Evolutionary conservation across 2,329 filamentous ascomycete genomes (phyloP), one percentile per base, ranked within the genome.

Genomic region (Penicillium sp.): DNA sequence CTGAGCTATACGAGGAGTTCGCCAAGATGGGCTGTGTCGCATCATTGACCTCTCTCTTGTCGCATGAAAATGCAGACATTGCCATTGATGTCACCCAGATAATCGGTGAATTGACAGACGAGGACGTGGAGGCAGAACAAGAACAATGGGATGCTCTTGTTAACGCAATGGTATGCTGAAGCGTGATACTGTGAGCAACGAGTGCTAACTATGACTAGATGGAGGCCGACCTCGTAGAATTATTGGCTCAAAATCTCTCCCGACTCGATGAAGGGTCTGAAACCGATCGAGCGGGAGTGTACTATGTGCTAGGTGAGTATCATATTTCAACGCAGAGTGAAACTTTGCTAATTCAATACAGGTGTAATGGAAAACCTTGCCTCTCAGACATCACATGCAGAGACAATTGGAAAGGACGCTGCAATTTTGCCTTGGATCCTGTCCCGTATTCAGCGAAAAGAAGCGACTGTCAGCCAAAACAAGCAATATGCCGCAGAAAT

Each of bases 41-140:
- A 5, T 92, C 88, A 52, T 75, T 99, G 48, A 90, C 96, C 1
- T 84, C 87, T 2, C 75, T 99, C 50, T 78, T 99, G 46, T 88
- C 93, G 16, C 94, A 99, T 71, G 94, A 99, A 67, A 99, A 99
- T 71, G 93, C 92, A 0, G 94, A 99, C 69, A 95, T 99, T 61
- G 91, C 94, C 11, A 96, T 97, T 65, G 90, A 88, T 60, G 90
- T 88, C 0, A 87, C 96, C 47, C 89, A 97, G 76, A 89, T 97
- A 44, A 84, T 99, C 48, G 87, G 85, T 53, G 94, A 99, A 76
- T 78, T 97, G 63, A 95, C 91, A 14, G 94, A 97, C 66, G 92
- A 99, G 70, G 93, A 97, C 68, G 90, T 96, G 2, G 82, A 87
- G 40, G 90, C 89, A 2, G 85, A 88, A 57, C 87, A 91, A 64